These are phyloP conservation scores for Sphaerulina populicola DNA, from an alignment of 2,329 filamentous ascomycete genomes.

Conservation along the genomic window DNA sequence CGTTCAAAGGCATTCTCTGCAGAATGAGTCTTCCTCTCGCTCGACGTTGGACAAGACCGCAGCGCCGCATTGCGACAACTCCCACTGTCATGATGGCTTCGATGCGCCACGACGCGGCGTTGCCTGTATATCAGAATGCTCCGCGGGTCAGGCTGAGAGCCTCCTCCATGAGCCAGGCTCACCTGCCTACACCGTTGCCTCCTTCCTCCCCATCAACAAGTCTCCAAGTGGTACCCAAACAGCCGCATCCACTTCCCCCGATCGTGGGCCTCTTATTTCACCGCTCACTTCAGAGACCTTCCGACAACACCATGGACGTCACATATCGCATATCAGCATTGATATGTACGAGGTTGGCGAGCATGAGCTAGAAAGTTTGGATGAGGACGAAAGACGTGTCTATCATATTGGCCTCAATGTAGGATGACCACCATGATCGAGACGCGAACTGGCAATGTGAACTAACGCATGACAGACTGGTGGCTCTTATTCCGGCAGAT, in stretches of 20 bases:
- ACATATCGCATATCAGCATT: constrained; percentile 8
- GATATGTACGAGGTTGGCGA: constrained; percentile 13
- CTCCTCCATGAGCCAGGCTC: not conserved
- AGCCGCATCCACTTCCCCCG: not conserved
- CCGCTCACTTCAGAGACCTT: constrained; percentile 11
- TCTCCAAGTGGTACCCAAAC: not conserved
- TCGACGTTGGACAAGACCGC: constrained; percentile 1
- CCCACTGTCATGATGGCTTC: not conserved
- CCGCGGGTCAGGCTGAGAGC: not conserved
- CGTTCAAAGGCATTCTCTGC: not conserved
- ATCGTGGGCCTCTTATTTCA: not conserved
- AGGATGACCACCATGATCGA: not conserved
- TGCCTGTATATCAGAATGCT: not conserved
- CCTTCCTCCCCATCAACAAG: constrained; percentile 7
- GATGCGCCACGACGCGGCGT: not conserved
- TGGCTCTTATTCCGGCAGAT: constrained; percentile 14
- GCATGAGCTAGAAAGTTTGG: constrained; percentile 3
- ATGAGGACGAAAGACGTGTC: constrained; percentile 14
- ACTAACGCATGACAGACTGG: constrained; percentile 12
- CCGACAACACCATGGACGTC: constrained; percentile 2
- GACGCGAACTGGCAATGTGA: not conserved
- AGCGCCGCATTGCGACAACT: not conserved
- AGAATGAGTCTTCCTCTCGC: constrained; percentile 9
- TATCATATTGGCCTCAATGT: constrained; percentile 18
- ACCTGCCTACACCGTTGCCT: not conserved